phyloP scores from a whole-genome alignment of 495 filamentous ascomycete species.

The Recurvomyces mirabilis region DNA sequence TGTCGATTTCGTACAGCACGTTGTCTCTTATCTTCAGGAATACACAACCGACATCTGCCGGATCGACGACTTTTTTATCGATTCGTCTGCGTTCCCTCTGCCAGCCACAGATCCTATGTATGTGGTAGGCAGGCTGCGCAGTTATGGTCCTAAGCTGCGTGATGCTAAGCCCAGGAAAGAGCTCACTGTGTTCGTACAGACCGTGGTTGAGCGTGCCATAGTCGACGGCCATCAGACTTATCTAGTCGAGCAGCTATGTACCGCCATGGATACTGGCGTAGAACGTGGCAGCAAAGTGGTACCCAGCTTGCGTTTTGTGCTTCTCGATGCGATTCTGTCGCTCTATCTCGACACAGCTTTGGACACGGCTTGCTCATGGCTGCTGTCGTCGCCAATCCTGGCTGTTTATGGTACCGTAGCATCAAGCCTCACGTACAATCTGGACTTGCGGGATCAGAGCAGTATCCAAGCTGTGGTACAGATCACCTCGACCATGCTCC shows the following conservation, averaged over 20 bases:
- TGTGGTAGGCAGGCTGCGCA: slow-evolving; percentile 53
- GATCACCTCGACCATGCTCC: slow-evolving; percentile 38
- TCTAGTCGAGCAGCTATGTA: slow-evolving; percentile 46
- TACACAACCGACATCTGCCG: slow-evolving; percentile 50
- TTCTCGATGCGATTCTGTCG: slow-evolving; percentile 53
- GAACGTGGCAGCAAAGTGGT: slow-evolving; percentile 35
- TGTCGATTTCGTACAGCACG: slow-evolving; percentile 53
- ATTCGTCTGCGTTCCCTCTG: slow-evolving; percentile 53
- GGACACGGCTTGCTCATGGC: slow-evolving; percentile 42
- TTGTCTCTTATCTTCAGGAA: slow-evolving; percentile 55
- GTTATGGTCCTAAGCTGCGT: slow-evolving; percentile 49
- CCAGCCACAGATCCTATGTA: slow-evolving; percentile 56
- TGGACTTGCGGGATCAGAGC: slow-evolving; percentile 36
- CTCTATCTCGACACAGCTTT: slow-evolving; percentile 48
- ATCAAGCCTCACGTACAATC: slow-evolving; percentile 36
- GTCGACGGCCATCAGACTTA: slow-evolving; percentile 49
- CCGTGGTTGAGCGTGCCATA: slow-evolving; percentile 51
- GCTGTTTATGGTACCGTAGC: slow-evolving; percentile 38
- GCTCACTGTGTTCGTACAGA: slow-evolving; percentile 52
- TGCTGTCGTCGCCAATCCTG: slow-evolving; percentile 47
- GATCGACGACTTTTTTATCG: slow-evolving; percentile 58
- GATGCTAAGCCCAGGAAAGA: slow-evolving; percentile 43
- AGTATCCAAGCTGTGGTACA: slow-evolving; percentile 36
- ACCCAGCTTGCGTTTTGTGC: slow-evolving; percentile 45
- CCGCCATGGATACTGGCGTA: slow-evolving; percentile 42